Conservation (phyloP, 352 stramenopile species). For the Poterioochromonas sp. region DNA sequence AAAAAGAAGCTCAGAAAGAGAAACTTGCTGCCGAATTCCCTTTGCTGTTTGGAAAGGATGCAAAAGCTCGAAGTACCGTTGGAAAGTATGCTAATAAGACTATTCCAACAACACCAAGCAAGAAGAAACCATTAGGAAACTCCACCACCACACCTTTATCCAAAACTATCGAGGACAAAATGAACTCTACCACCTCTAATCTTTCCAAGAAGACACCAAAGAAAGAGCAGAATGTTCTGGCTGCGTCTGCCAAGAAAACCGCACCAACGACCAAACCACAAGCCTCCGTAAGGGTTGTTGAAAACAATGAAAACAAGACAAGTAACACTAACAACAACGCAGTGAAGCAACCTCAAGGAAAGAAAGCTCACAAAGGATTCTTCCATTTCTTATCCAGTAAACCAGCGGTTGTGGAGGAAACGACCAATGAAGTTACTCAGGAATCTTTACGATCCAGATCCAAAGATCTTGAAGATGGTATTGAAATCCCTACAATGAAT, state of each 20-base stretch:
- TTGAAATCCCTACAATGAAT: no score
- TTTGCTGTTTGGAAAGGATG: neutral
- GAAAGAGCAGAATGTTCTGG: no score
- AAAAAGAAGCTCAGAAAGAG: neutral
- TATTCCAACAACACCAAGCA: neutral
- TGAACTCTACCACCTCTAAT: neutral
- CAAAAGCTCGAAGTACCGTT: neutral
- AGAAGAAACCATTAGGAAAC: no score
- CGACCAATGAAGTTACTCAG: neutral
- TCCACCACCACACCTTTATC: neutral
- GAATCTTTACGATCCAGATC: no score
- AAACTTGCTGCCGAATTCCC: neutral
- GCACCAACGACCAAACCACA: no score
- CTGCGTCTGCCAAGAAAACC: no score
- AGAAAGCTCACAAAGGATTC: neutral
- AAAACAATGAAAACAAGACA: neutral
- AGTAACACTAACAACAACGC: neutral
- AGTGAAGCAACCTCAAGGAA: neutral
- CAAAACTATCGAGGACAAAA: neutral
- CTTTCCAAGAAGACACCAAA: neutral
- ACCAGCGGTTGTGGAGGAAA: neutral
- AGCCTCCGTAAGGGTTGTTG: no score
- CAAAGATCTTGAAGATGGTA: no score
- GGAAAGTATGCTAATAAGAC: neutral
- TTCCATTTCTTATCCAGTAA: no score